Evolutionary conservation across 2,329 filamentous ascomycete species (phyloP).

Genomic region (Nothopassalora personata): DNA sequence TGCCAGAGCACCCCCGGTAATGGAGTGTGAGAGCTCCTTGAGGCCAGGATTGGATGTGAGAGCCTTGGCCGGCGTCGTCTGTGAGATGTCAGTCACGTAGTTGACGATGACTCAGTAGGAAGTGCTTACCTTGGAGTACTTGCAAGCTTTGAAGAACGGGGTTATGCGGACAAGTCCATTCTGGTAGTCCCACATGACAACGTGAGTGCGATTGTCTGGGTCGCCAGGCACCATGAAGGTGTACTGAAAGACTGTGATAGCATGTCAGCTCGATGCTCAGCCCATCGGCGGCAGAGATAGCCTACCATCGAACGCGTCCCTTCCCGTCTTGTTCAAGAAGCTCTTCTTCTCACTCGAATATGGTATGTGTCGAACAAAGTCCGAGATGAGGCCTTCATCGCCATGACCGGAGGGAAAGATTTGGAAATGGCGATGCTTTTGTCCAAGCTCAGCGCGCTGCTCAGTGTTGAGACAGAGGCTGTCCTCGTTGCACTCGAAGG

Average conservation of each 20-base stretch:
- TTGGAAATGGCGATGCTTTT: constrained; percentile 58
- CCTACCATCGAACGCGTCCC: constrained; percentile 82
- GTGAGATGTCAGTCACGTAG: not conserved
- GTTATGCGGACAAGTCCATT: constrained; percentile 90
- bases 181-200: constrained; percentile 96
- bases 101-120: too few species aligned
- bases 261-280: not conserved
- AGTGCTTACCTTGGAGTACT: constrained; percentile 71
- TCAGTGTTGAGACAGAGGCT: constrained; percentile 17
- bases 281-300: constrained; percentile 2
- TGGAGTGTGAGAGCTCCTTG: constrained; percentile 84
- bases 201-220: constrained; percentile 42
- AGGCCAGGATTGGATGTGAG: constrained; percentile 65
- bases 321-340: constrained; percentile 78
- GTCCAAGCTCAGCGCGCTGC: constrained; percentile 44
- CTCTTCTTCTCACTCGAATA: constrained; percentile 93
- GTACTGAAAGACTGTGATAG: constrained; percentile 69
- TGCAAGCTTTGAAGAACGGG: constrained; percentile 86
- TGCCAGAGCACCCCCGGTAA: constrained; percentile 83
- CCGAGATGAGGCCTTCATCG: constrained; percentile 38
- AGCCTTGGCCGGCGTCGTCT: constrained; percentile 88
- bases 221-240: constrained; percentile 67
- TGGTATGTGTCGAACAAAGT: constrained; percentile 63
- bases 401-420: constrained; percentile 59
- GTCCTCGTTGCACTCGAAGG: constrained; percentile 59